These are phyloP conservation scores for Exophiala mesophila DNA, from an alignment of 2,329 filamentous ascomycete species.

Conservation along the genomic window DNA sequence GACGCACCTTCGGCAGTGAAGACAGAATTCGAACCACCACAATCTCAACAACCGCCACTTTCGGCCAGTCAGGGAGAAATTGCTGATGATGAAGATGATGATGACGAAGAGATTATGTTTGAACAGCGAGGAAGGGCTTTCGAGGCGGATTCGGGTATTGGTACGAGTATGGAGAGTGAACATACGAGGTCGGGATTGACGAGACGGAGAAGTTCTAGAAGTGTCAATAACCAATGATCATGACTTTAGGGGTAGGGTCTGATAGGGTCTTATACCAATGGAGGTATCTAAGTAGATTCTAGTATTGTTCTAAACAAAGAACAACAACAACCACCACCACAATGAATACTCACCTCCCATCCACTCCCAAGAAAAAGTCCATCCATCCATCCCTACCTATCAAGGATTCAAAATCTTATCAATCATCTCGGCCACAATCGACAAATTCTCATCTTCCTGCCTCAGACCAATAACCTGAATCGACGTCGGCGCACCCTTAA, in stretches of 20 bases:
- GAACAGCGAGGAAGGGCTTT: conserved; percentile 26
- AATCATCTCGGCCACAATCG: conserved; percentile 5
- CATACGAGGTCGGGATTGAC: conserved; percentile 11
- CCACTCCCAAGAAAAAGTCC: too few species aligned
- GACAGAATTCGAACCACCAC: conserved; percentile 6
- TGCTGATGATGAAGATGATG: conserved; percentile 23
- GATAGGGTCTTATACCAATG: background rate
- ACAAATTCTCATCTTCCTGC: conserved; percentile 49
- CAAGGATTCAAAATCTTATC: conserved; percentile 5
- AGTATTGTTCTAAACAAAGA: too few species aligned
- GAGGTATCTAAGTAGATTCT: too few species aligned
- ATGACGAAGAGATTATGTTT: conserved; percentile 28
- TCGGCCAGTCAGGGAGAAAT: conserved; percentile 18
- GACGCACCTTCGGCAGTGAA: conserved; percentile 22
- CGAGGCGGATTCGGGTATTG: conserved; percentile 47
- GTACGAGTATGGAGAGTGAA: conserved; percentile 46
- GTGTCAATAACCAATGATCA: conserved; percentile 3
- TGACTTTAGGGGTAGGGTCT: too few species aligned
- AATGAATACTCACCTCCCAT: too few species aligned
- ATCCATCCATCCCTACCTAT: background rate
- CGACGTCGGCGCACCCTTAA: conserved; percentile 46
- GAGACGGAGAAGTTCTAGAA: conserved; percentile 19
- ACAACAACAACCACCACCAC: too few species aligned
- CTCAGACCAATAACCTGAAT: conserved; percentile 51
- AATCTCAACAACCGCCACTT: too few species aligned